Evolutionary conservation across 192 early-diverging fungal genomes (phyloP), one percentile per base, ranked within the genome.

Genomic region (Coemansia furcata): DNA sequence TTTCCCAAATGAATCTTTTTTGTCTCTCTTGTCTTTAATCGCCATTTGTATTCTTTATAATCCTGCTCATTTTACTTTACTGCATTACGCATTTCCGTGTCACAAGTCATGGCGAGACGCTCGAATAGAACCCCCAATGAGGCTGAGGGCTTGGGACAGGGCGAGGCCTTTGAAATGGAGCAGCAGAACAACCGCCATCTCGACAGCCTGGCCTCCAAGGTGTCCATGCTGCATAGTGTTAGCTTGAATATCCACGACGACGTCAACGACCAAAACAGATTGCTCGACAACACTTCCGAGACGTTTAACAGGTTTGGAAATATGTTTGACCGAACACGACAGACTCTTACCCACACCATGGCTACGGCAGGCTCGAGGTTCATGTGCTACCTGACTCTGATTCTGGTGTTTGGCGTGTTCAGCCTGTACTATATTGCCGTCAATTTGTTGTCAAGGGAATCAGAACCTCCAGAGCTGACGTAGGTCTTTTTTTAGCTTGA

Each of bases 291-390:
- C 32, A 75, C 78, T 0, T 11, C 62, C 7, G 73, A 80, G 26
- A 75, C 78, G 11, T 80, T 80, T 60, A 64, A 54, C 42, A 69
- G 78, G n/a, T 80, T 80, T 64, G 78, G 78, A 33, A 75, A 66
- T 43, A 75, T 80, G 78, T 75, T 80, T 69, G 78, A 72, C 39
- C 69, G 78, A 49, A 80, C 73, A 46, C 73, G 70, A 38, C 50
- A 66, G 35, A 73, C 69, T 47, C 64, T 80, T n/a, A 75, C 69
- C 8, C 73, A 69, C 52, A 80, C 78, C 15, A 52, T 80, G 54
- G 69, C 78, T 8, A 76, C 78, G 8, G 78, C 78, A 2, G 75
- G 75, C 57, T 72, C 70, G 11, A 65, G 57, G 46, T 80, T 75
- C 30, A 65, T 80, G 26, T 80, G 64, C 69, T 76, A 76, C 40